Conservation (phyloP, 129 eudicot species). For the Apium graveolens region DNA sequence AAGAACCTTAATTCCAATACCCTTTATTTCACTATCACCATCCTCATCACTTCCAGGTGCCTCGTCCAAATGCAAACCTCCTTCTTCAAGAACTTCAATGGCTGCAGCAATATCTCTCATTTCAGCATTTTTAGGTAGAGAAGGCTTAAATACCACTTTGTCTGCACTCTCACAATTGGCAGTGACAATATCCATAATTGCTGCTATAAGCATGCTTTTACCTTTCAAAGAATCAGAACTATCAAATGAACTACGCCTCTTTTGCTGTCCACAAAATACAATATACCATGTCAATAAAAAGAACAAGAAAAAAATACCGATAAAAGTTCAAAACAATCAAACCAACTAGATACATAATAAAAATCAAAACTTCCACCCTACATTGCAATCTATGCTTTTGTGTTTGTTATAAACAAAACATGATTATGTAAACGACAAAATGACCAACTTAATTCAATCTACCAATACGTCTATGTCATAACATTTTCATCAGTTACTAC, state of each 20-base stretch:
- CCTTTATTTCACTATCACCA: constrained; percentile 74
- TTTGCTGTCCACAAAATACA: constrained; percentile 55
- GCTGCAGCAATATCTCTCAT: constrained; percentile 92
- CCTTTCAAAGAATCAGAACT: constrained; percentile 84
- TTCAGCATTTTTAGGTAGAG: constrained; percentile 69
- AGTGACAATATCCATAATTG: constrained; percentile 93
- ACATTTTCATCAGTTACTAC: background rate
- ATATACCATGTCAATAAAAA: constrained; percentile 16
- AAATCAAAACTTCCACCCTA: background rate
- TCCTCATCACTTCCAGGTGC: constrained; percentile 51
- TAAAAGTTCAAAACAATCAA: background rate
- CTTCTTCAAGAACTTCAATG: constrained; percentile 85
- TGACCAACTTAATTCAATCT: background rate
- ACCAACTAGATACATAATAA: background rate
- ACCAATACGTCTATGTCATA: background rate
- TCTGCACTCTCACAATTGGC: constrained; percentile 66
- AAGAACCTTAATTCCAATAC: constrained; percentile 92
- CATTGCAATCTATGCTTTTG: background rate
- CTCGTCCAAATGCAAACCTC: constrained; percentile 72
- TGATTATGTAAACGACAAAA: background rate
- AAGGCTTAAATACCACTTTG: constrained; percentile 40
- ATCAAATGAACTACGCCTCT: constrained; percentile 48
- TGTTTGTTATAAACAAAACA: background rate
- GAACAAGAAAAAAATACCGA: background rate
- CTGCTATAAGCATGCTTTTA: constrained; percentile 97